phyloP scores from a whole-genome alignment of 495 filamentous ascomycete genomes.

The Podospora pseudoanserina region DNA sequence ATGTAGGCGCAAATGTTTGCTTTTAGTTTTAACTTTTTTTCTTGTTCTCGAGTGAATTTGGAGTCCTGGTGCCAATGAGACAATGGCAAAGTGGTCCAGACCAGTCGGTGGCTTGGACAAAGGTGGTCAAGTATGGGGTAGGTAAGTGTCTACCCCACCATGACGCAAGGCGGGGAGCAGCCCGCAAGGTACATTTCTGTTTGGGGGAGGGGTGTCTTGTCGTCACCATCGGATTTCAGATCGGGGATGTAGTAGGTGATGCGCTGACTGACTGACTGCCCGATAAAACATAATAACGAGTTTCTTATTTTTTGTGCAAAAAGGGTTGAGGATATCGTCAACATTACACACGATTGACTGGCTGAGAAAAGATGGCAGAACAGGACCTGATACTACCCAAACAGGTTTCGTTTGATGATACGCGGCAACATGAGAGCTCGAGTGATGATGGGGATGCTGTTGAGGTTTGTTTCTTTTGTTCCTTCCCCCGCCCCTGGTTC shows the following conservation, averaged over 20 bases:
- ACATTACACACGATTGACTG: no score
- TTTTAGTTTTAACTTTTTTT: neutral
- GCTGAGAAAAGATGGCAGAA: neutral
- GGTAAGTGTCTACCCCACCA: constrained; percentile 16
- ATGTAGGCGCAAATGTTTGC: neutral
- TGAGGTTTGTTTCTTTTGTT: constrained; percentile 33
- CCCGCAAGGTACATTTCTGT: constrained; percentile 1
- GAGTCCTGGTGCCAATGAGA: neutral
- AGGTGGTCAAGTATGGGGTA: neutral
- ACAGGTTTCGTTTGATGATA: constrained; percentile 10
- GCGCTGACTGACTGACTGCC: no score
- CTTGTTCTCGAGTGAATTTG: neutral
- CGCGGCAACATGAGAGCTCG: neutral
- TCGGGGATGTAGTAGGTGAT: neutral
- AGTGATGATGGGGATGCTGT: constrained; percentile 37
- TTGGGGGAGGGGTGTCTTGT: neutral
- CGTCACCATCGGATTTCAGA: neutral
- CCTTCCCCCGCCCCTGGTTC: neutral
- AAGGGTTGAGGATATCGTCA: no score
- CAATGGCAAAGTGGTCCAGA: neutral
- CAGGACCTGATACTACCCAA: neutral
- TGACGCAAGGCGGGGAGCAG: constrained; percentile 13
- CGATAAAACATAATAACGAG: no score
- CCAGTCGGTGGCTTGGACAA: neutral
- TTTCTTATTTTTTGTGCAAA: no score